A percentile compares a stretch with the other conserved stretches of the same genome.
These are phyloP conservation scores for Ophiostoma australiae DNA, from an alignment of 2,329 filamentous ascomycete genomes.

Conservation along the genomic window DNA sequence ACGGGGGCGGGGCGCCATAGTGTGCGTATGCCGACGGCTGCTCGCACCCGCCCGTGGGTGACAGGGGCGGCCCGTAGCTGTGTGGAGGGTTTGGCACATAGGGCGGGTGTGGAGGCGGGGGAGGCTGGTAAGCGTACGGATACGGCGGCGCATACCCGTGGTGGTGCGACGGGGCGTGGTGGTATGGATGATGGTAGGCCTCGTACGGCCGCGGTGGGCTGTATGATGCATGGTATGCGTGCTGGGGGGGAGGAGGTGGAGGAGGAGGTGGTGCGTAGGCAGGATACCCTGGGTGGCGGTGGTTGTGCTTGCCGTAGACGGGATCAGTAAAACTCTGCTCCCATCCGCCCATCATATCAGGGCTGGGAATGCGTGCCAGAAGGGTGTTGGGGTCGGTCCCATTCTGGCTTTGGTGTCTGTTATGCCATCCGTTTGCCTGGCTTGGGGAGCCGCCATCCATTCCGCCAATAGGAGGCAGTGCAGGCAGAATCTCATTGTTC, in stretches of 20 bases:
- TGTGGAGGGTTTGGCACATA: slow-evolving; percentile 1
- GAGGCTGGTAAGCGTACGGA: background rate
- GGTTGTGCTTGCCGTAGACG: background rate
- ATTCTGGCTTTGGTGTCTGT: background rate
- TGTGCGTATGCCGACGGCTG: background rate
- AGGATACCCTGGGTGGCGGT: background rate
- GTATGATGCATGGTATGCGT: background rate
- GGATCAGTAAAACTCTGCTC: background rate
- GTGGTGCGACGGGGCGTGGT: background rate
- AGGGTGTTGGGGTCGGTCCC: background rate
- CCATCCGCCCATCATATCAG: background rate
- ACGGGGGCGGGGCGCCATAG: background rate
- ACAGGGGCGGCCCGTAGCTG: background rate
- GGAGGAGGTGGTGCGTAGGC: background rate
- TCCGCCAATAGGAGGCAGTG: slow-evolving; percentile 15
- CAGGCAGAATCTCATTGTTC: slow-evolving; percentile 10
- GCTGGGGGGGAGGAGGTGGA: background rate
- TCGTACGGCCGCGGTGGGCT: background rate
- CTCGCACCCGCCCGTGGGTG: background rate
- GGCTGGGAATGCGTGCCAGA: background rate
- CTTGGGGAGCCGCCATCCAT: background rate
- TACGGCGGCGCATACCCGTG: slow-evolving; percentile 5
- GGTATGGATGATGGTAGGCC: background rate
- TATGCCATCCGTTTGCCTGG: slow-evolving; percentile 3
- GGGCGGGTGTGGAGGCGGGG: slow-evolving; percentile 1